These are phyloP conservation scores for Licmophora abbreviata DNA, from an alignment of 108 stramenopile genomes.

Conservation along the genomic window DNA sequence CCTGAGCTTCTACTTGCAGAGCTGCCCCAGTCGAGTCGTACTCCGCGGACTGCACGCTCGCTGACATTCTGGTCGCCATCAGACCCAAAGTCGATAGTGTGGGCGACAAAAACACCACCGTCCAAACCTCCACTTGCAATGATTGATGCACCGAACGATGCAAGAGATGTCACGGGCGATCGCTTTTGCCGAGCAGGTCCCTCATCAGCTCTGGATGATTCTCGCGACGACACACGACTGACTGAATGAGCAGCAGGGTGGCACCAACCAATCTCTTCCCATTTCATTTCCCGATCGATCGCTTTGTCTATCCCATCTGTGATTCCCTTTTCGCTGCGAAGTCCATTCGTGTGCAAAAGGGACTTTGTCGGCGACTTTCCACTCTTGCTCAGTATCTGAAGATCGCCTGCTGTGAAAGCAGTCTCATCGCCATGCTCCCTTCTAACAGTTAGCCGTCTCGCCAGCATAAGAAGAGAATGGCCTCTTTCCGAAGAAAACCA, in stretches of 20 bases:
- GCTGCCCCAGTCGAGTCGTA: constrained; percentile 77
- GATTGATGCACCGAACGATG: constrained; percentile 61
- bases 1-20: constrained; percentile 34
- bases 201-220: not conserved
- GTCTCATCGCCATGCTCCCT: constrained; percentile 54
- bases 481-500: constrained; percentile 72
- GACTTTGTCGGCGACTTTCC: constrained; percentile 1
- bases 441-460: constrained; percentile 58
- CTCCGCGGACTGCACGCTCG: constrained; percentile 32
- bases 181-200: constrained; percentile 16
- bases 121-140: constrained; percentile 79
- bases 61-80: constrained; percentile 15
- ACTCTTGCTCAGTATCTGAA: constrained; percentile 27
- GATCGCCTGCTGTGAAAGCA: constrained; percentile 21
- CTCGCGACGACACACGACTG: not conserved
- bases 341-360: constrained; percentile 2
- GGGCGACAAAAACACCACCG: constrained; percentile 80
- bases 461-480: constrained; percentile 60
- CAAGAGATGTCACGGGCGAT: constrained; percentile 64
- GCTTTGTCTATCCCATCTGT: not conserved
- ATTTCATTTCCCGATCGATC: constrained; percentile 17
- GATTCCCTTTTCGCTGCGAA: not conserved
- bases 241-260: constrained; percentile 33
- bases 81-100: constrained; percentile 36
- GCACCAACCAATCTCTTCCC: constrained; percentile 63